phyloP scores from a whole-genome alignment of 345 rosid genomes.

The Alliaria petiolata region DNA sequence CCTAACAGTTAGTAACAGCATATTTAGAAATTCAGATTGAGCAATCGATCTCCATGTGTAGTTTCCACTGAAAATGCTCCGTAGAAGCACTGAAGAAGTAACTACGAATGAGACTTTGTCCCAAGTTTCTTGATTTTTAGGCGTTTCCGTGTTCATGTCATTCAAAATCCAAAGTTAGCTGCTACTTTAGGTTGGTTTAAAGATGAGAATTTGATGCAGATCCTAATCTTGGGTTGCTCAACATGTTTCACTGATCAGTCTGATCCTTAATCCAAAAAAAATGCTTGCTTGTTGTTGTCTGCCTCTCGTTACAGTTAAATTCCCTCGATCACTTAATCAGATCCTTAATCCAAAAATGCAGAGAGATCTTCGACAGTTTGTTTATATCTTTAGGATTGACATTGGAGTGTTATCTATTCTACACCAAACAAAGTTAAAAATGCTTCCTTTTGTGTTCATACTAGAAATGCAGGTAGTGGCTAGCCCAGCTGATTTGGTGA shows the following conservation, averaged over 20 bases:
- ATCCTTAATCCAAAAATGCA: neutral
- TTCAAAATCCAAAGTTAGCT: neutral
- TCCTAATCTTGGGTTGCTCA: neutral
- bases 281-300: neutral
- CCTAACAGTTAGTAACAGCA: neutral
- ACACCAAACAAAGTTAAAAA: neutral
- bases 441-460: conserved; percentile 11
- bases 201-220: too few species aligned
- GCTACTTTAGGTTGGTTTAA: too few species aligned
- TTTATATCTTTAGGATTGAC: neutral
- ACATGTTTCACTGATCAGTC: neutral
- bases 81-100: neutral
- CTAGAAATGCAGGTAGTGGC: conserved; percentile 73
- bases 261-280: neutral
- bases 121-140: too few species aligned
- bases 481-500: conserved; percentile 90
- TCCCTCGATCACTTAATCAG: neutral
- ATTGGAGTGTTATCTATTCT: neutral
- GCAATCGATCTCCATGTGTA: neutral
- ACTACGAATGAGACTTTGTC: neutral
- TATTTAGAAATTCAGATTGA: neutral
- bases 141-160: neutral
- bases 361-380: neutral
- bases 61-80: neutral
- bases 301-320: neutral